Evolutionary conservation across 139 green algal species (phyloP), one percentile per base, ranked within the genome.

Genomic region (Closterium sp.): DNA sequence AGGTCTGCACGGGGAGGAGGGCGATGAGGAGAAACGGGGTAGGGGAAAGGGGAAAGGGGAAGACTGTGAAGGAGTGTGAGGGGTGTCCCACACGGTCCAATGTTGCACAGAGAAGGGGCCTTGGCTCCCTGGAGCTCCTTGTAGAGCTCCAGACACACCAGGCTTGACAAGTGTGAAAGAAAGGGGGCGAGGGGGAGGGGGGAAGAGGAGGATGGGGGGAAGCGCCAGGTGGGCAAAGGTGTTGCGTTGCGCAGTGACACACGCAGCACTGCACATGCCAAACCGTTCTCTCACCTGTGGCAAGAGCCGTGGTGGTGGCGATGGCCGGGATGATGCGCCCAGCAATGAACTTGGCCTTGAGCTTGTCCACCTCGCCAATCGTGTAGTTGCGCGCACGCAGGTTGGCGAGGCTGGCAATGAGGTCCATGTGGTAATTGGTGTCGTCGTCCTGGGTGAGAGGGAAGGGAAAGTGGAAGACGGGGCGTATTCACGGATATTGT

Each of bases 311-410:
- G 55, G 98, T 96, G 34, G 98, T 99, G 21, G 98, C 98, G 85
- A 99, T 99, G 90, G 98, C 98, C 8, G 98, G 98, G 81, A 99
- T 98, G 95, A 99, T 99, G 88, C 97, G 95, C 9, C 98, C 98
- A 2, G 98, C 98, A 87, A 99, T 99, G 16, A 99, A 95, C 96
- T 99, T 99, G 36, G 97, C 97, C 95, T 99, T 97, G 19, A 98
- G 96, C 94, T 97, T 97, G 93, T 98, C 97, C 7, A 98, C 97
- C 91, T 97, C 95, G 8, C 33, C 31, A 85, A 96, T 95, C 35
- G 89, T 89, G 95, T 99, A 99, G 96, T 98, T 99, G 86, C 98
- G 96, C 0, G 98, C 98, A 28, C 98, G 96, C 98, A 99, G 98
- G 96, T 99, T 99, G 92, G 98, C 97, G 76, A 99, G 94, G 12